Evolutionary conservation across 2,329 filamentous ascomycete species (phyloP), one percentile per base, ranked within the genome.

Genomic region (Nigrospora oryzae): DNA sequence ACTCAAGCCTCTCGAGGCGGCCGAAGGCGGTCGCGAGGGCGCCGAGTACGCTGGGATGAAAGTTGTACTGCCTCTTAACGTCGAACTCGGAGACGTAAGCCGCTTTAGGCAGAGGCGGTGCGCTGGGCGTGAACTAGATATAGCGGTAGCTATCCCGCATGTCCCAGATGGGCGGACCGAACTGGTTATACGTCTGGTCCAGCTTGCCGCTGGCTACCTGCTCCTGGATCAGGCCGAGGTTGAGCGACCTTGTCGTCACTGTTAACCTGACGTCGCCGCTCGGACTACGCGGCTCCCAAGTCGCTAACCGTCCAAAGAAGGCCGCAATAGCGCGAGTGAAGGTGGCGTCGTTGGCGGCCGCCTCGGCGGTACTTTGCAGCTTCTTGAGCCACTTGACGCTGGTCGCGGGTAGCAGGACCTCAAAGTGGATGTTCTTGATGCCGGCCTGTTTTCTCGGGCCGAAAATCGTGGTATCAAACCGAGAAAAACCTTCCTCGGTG

Each of bases 331-430:
- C 43, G 14, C 32, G 32, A 10, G 38, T 45, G 32, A 45, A 45
- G 19, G 33, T 38, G 12, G 43, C 38, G 33, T 41, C 15, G 13
- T 45, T 45, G 19, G 43, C 38, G 11, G 32, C 23, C 16, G 43
- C 14, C 38, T 45, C 43, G 19, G 19, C 19, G 5, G 32, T 37
- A 12, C 33, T 40, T 17, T 45, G 43, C 19, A 45, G 8, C 33
- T 45, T 45, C 15, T 41, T 45, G 16, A 45, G 38, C n/a, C 33
- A 19, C 32, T 45, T 45, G n/a, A 41, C 14, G 32, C 38, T 45
- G 16, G 34, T n/a, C 6, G 23, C 16, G 14, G 43, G 43, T 16
- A 45, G 14, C n/a, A 45, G 14, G 11, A 45, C 43, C 7, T 40
- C 15, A 8, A 40, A 40, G 4, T 23, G 33, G 23, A 45, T 36